Conservation (phyloP, 495 filamentous ascomycete species). For the Ramalina intermedia region DNA sequence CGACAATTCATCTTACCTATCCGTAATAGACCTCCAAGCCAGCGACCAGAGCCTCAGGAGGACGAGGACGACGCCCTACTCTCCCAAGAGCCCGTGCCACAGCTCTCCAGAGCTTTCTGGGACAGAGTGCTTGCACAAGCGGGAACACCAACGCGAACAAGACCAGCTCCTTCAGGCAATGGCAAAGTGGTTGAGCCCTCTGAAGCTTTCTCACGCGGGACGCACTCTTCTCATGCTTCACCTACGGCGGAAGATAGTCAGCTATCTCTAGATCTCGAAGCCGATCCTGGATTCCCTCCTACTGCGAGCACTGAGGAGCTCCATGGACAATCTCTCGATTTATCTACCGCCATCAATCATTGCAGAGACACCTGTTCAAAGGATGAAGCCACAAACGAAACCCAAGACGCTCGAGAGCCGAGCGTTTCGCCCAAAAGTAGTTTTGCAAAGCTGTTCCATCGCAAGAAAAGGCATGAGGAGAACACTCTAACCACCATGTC, state of each 20-base stretch:
- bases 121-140: conserved; percentile 8
- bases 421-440: background rate
- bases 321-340: too few species aligned
- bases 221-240: conserved; percentile 5
- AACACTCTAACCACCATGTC: too few species aligned
- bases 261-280: too few species aligned
- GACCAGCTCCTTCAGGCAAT: conserved; percentile 1
- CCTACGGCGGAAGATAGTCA: background rate
- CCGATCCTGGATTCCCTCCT: too few species aligned
- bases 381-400: too few species aligned
- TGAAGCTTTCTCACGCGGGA: conserved; percentile 3
- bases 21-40: background rate
- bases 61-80: background rate
- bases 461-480: too few species aligned
- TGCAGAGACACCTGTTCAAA: too few species aligned
- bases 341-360: too few species aligned
- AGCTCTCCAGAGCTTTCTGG: conserved; percentile 11
- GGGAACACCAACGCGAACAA: conserved; percentile 5
- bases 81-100: conserved; percentile 10
- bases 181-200: conserved; percentile 6
- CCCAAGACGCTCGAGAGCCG: background rate
- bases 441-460: background rate
- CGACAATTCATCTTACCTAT: background rate
- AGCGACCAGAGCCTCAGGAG: background rate
- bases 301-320: too few species aligned